phyloP scores from a whole-genome alignment of 441 rosid species.

The Gossypium schwendimanii region DNA sequence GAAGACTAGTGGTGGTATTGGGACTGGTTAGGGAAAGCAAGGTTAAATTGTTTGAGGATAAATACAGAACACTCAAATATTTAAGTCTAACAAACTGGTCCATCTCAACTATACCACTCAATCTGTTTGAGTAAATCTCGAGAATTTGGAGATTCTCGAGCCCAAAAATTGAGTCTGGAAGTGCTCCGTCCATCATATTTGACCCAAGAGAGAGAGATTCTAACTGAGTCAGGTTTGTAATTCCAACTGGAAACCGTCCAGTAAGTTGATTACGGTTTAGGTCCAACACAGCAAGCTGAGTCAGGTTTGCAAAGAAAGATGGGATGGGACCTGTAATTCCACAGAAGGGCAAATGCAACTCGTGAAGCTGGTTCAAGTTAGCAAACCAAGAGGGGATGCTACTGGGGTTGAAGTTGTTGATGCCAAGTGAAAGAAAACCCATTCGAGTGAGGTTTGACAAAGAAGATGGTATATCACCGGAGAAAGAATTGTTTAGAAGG shows the following conservation, averaged over 20 bases:
- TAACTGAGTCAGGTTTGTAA: neutral
- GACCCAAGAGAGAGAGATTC: neutral
- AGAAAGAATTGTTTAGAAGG: neutral
- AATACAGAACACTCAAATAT: neutral
- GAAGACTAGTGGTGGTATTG: neutral
- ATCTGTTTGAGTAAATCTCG: neutral
- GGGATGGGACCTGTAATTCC: conserved; percentile 2
- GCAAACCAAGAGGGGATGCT: conserved; percentile 7
- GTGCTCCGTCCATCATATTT: neutral
- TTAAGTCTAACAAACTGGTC: conserved; percentile 5
- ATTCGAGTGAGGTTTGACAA: conserved; percentile 4
- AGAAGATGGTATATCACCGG: neutral
- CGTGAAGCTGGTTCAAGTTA: neutral
- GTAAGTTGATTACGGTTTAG: neutral
- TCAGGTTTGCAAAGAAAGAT: conserved; percentile 1
- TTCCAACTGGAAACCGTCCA: neutral
- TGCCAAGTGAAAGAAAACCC: neutral
- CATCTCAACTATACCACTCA: conserved; percentile 14
- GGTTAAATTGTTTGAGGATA: conserved; percentile 13
- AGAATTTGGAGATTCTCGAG: conserved; percentile 5
- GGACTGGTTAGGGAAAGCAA: neutral
- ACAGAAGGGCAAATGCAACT: neutral
- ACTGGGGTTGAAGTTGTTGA: neutral
- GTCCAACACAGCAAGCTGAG: neutral
- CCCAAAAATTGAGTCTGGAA: conserved; percentile 9